Conservation (phyloP, 805 yeast species). For the Yueomyces sp. region DNA sequence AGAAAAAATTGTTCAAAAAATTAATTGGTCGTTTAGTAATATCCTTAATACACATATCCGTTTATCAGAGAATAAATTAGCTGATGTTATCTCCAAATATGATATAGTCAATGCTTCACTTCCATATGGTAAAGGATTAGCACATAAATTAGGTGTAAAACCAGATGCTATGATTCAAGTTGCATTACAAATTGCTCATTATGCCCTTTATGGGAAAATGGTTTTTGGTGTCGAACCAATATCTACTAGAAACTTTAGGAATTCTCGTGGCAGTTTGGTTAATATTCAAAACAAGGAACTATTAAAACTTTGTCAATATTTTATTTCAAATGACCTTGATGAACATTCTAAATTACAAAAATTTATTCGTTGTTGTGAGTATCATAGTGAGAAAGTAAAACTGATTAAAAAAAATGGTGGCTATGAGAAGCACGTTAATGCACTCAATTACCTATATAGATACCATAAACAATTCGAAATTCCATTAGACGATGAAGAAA, state of each 20-base stretch:
- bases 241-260: slow-evolving; percentile 54
- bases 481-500: slow-evolving; percentile 9
- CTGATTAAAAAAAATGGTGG: slow-evolving; percentile 51
- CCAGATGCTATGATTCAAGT: slow-evolving; percentile 87
- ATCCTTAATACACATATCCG: slow-evolving; percentile 37
- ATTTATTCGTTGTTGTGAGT: slow-evolving; percentile 37
- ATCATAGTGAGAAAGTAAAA: slow-evolving; percentile 36
- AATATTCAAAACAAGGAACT: slow-evolving; percentile 47
- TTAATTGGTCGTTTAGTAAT: slow-evolving; percentile 27
- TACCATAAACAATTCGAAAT: slow-evolving; percentile 26
- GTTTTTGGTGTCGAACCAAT: slow-evolving; percentile 88
- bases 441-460: slow-evolving; percentile 43
- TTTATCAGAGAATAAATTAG: slow-evolving; percentile 77
- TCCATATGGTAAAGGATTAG: slow-evolving; percentile 65
- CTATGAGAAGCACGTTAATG: slow-evolving; percentile 59
- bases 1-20: slow-evolving; percentile 11
- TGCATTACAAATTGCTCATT: slow-evolving; percentile 83
- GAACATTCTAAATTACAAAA: slow-evolving; percentile 31
- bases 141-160: slow-evolving; percentile 66
- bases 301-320: slow-evolving; percentile 42
- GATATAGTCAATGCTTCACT: slow-evolving; percentile 68
- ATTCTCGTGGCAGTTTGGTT: slow-evolving; percentile 57
- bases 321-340: slow-evolving; percentile 41
- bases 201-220: slow-evolving; percentile 79
- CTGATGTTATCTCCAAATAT: slow-evolving; percentile 68